Conservation (phyloP, 2,329 filamentous ascomycete genomes). For the Orbilia quercus region DNA sequence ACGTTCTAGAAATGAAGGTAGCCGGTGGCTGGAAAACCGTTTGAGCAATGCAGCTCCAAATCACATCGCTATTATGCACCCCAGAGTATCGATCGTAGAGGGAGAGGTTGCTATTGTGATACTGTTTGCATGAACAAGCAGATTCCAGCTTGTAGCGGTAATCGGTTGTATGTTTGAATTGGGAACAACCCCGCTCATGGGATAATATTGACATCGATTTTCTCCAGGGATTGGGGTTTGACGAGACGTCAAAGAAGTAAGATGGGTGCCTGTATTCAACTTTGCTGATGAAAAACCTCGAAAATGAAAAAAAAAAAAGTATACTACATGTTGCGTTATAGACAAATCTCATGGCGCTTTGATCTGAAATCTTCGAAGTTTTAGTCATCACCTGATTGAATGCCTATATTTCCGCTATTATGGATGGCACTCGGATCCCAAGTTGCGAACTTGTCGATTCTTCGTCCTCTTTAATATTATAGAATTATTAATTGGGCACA, state of each 20-base stretch:
- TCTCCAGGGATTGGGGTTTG: conserved; percentile 38
- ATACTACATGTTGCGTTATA: conserved; percentile 17
- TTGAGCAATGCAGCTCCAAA: conserved; percentile 37
- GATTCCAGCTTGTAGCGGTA: conserved; percentile 36
- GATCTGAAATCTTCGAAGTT: conserved; percentile 16
- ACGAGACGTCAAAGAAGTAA: conserved; percentile 38
- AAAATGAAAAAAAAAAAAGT: background rate
- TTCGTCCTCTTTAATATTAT: conserved; percentile 3
- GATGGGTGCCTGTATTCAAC: conserved; percentile 32
- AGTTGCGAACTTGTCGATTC: background rate
- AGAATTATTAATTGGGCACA: background rate
- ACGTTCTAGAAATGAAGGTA: conserved; percentile 47
- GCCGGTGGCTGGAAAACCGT: conserved; percentile 38
- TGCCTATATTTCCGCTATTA: conserved; percentile 24
- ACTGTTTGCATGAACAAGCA: conserved; percentile 42
- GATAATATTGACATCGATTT: conserved; percentile 33
- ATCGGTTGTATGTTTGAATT: conserved; percentile 26
- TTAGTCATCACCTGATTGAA: conserved; percentile 24
- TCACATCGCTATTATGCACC: conserved; percentile 52
- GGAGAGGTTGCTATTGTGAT: conserved; percentile 52
- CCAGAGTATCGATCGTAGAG: conserved; percentile 48
- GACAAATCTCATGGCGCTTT: conserved; percentile 3
- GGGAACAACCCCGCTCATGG: conserved; percentile 48
- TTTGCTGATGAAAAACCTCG: background rate
- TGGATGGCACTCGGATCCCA: conserved; percentile 37